Conservation (phyloP, 2,329 filamentous ascomycete species). For the Coniella lustricola region DNA sequence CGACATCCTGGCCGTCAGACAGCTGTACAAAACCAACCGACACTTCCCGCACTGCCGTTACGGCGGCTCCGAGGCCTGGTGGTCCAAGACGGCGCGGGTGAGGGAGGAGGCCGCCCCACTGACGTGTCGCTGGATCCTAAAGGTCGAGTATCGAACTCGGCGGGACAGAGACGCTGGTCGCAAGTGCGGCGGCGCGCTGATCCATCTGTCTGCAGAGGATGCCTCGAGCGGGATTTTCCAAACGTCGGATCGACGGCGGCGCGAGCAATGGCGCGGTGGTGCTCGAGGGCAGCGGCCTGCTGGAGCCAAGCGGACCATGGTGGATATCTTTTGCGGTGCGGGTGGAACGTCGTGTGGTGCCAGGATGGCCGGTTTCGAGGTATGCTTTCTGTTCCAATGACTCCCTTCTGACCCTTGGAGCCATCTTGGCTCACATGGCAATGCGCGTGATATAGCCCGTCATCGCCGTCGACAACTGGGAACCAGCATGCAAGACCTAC, state of each 20-base stretch:
- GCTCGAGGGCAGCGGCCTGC: neutral
- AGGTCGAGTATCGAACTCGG: conserved; percentile 25
- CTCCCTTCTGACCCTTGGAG: too few species aligned
- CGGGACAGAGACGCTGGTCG: conserved; percentile 16
- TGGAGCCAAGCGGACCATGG: conserved; percentile 51
- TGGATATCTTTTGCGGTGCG: conserved; percentile 66
- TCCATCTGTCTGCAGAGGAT: conserved; percentile 21
- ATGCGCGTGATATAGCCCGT: conserved; percentile 28
- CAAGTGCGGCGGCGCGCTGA: conserved; percentile 28
- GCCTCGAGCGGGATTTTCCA: conserved; percentile 20
- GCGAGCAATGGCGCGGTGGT: conserved; percentile 31
- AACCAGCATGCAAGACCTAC: conserved; percentile 50
- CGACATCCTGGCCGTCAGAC: conserved; percentile 33
- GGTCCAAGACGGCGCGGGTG: neutral
- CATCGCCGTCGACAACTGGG: conserved; percentile 58
- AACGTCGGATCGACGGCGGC: conserved; percentile 23
- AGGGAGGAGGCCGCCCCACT: conserved; percentile 29
- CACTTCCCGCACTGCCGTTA: conserved; percentile 31
- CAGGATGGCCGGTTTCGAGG: conserved; percentile 44
- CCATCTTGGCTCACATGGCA: too few species aligned
- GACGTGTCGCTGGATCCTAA: conserved; percentile 46
- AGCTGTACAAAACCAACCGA: conserved; percentile 49
- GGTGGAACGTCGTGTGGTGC: conserved; percentile 66
- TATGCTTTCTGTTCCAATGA: neutral
- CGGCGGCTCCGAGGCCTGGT: neutral